Conservation (phyloP, 441 rosid species). For the Rhodomyrtus psidioides region DNA sequence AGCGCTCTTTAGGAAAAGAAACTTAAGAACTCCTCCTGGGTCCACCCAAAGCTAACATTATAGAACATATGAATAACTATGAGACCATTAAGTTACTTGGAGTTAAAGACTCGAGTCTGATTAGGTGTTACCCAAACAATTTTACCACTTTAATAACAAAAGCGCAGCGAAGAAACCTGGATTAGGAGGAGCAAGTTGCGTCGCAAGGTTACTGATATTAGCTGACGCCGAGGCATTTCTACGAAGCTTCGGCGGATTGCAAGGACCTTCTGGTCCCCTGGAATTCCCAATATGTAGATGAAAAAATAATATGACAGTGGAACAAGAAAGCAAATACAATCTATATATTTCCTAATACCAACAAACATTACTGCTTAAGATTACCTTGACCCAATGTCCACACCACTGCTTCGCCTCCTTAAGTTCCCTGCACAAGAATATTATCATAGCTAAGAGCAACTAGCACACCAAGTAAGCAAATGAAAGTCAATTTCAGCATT, state of each 20-base stretch:
- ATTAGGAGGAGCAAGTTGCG: constrained; percentile 28
- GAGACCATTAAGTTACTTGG: background rate
- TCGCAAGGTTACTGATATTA: constrained; percentile 43
- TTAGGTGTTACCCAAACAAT: background rate
- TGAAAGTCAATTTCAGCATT: background rate
- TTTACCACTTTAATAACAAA: background rate
- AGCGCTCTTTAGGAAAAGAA: background rate
- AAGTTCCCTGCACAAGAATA: constrained; percentile 34
- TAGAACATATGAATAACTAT: background rate
- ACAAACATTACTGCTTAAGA: background rate
- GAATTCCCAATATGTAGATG: background rate
- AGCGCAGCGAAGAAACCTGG: constrained; percentile 28
- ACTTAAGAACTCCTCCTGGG: background rate
- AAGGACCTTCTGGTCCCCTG: constrained; percentile 45
- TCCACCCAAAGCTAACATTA: background rate
- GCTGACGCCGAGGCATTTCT: constrained; percentile 68
- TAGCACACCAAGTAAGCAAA: background rate
- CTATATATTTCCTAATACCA: background rate
- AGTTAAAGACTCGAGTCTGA: background rate
- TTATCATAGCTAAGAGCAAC: background rate
- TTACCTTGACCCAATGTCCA: constrained; percentile 57
- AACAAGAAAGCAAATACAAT: background rate
- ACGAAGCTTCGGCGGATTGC: constrained; percentile 42
- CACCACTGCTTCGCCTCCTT: constrained; percentile 67
- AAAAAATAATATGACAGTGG: background rate